Evolutionary conservation across 176 grass and related monocot species (phyloP).

Genomic region (Coix lacrymajobi): DNA sequence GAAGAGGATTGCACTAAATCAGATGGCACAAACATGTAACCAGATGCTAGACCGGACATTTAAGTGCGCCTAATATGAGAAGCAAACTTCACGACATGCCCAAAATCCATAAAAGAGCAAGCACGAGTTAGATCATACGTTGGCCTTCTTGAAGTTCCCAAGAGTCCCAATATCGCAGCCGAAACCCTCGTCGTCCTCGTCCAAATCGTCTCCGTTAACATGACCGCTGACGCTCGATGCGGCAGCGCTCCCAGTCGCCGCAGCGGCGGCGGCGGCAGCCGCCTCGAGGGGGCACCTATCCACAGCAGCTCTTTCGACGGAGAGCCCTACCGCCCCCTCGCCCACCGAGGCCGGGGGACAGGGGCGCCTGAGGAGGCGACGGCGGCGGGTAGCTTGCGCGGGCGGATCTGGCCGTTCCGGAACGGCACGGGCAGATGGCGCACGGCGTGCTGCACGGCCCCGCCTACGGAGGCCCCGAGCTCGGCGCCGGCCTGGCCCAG

Average conservation of each 20-base stretch:
- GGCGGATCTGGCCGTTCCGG: conserved; percentile 44
- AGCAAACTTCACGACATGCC: not conserved
- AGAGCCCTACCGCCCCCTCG: not conserved
- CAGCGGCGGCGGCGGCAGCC: conserved; percentile 26
- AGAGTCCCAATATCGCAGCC: conserved; percentile 53
- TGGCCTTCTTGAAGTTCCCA: conserved; percentile 58
- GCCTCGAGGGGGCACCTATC: conserved; percentile 51
- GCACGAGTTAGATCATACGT: conserved; percentile 32
- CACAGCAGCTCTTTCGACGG: conserved; percentile 17
- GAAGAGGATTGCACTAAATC: not conserved
- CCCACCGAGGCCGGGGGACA: not conserved
- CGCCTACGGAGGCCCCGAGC: conserved; percentile 74
- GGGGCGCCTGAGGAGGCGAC: not conserved
- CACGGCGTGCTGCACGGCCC: conserved; percentile 89
- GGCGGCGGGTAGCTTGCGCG: not conserved
- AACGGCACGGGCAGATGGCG: conserved; percentile 69
- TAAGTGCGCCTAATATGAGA: not conserved
- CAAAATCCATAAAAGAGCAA: not conserved
- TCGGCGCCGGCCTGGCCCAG: conserved; percentile 87
- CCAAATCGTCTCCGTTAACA: conserved; percentile 29
- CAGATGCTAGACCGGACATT: not conserved
- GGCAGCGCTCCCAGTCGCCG: conserved; percentile 27
- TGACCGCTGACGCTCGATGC: conserved; percentile 25
- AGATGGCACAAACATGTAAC: not conserved
- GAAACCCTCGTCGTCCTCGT: conserved; percentile 63